Percentiles rank a stretch among this genome's conserved stretches.
phyloP scores from a whole-genome alignment of 1,284 basidiomycete genomes.

The Wallemia mellicola region DNA sequence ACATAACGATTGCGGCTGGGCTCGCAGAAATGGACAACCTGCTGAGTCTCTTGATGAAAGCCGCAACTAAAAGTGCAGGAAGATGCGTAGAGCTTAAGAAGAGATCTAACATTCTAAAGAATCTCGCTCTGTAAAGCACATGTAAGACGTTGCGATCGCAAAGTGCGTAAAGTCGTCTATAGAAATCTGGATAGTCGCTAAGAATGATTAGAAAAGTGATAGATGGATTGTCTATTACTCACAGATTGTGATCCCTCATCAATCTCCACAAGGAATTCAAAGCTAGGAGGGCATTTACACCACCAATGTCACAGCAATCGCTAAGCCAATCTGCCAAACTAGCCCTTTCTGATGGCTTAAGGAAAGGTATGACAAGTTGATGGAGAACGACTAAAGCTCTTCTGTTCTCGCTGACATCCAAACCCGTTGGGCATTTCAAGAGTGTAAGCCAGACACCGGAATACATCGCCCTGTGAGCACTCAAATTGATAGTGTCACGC shows the following conservation, averaged over 20 bases:
- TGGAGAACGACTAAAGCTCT: conserved; percentile 52
- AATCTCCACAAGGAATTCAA: conserved; percentile 74
- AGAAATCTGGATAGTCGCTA: conserved; percentile 87
- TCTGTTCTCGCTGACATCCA: conserved; percentile 20
- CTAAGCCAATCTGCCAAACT: conserved; percentile 85
- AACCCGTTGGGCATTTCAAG: conserved; percentile 26
- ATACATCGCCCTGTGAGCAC: conserved; percentile 45
- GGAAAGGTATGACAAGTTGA: conserved; percentile 48
- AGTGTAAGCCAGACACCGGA: conserved; percentile 44
- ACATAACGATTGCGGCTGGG: conserved; percentile 63
- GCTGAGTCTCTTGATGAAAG: conserved; percentile 73
- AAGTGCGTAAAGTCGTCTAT: conserved; percentile 69
- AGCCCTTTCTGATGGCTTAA: conserved; percentile 34
- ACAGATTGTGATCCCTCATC: conserved; percentile 82
- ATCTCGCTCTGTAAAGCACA: conserved; percentile 67
- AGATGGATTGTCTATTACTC: conserved; percentile 12
- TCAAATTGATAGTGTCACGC: conserved; percentile 31
- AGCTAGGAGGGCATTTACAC: conserved; percentile 59
- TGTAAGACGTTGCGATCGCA: conserved; percentile 65
- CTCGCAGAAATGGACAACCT: conserved; percentile 56
- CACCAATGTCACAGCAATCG: conserved; percentile 57
- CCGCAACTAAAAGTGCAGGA: conserved; percentile 60
- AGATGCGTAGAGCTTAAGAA: conserved; percentile 77
- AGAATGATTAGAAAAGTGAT: neutral
- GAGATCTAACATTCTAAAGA: conserved; percentile 69